These are phyloP conservation scores for Fusarium tanahbumbuense DNA, from an alignment of 2,329 filamentous ascomycete species.

Conservation along the genomic window DNA sequence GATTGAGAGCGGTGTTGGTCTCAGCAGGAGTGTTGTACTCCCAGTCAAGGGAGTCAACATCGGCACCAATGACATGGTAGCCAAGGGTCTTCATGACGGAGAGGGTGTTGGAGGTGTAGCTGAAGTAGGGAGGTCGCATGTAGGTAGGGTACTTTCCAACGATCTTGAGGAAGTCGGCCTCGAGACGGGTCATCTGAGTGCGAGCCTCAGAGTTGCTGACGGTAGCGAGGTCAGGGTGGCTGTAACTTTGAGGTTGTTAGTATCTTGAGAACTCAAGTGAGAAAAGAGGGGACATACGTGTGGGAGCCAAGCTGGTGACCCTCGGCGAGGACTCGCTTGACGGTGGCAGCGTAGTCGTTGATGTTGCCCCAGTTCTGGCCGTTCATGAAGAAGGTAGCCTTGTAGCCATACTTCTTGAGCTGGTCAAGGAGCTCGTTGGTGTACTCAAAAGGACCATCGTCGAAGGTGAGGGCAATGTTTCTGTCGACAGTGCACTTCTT, in stretches of 20 bases:
- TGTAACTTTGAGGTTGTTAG: constrained; percentile 53
- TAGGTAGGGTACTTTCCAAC: constrained; percentile 49
- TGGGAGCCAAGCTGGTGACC: constrained; percentile 67
- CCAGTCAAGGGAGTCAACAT: constrained; percentile 68
- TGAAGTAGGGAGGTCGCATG: constrained; percentile 55
- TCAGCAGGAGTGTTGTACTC: constrained; percentile 48
- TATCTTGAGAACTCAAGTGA: not conserved
- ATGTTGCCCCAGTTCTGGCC: constrained; percentile 43
- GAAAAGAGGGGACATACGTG: constrained; percentile 15
- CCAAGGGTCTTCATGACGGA: constrained; percentile 52
- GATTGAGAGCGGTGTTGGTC: constrained; percentile 31
- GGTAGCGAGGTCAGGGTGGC: constrained; percentile 52
- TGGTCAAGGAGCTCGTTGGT: constrained; percentile 31
- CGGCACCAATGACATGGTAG: constrained; percentile 65
- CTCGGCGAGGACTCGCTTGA: constrained; percentile 55
- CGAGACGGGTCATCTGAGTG: constrained; percentile 52
- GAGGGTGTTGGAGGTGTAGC: constrained; percentile 48
- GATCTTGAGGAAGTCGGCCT: constrained; percentile 51
- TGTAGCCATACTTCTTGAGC: constrained; percentile 32
- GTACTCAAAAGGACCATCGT: constrained; percentile 27
- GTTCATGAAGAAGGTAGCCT: constrained; percentile 42
- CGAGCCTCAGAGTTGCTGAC: constrained; percentile 42
- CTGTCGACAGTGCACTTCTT: constrained; percentile 24
- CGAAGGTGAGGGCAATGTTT: constrained; percentile 31
- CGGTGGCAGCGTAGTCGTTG: constrained; percentile 31